Conservation (phyloP, 108 stramenopile genomes). For the Nitzschia sp. region DNA sequence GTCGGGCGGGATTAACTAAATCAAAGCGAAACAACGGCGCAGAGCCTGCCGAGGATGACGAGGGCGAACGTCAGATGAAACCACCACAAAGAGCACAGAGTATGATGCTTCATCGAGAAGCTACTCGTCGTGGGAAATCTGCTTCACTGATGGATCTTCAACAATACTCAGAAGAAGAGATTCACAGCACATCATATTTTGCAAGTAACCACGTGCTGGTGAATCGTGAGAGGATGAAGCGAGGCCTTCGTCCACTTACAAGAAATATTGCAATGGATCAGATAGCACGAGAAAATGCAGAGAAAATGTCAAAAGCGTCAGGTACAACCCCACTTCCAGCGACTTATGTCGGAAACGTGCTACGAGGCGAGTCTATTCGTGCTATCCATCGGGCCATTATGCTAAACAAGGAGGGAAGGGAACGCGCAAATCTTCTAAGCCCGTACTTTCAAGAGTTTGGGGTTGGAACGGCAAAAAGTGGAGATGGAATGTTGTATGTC, state of each 20-base stretch:
- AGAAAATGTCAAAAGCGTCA: constrained; percentile 32
- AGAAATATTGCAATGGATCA: constrained; percentile 39
- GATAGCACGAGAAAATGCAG: constrained; percentile 29
- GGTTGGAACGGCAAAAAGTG: constrained; percentile 34
- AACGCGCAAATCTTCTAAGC: constrained; percentile 37
- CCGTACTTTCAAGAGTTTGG: constrained; percentile 46
- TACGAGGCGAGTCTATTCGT: constrained; percentile 42
- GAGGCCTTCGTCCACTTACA: constrained; percentile 33
- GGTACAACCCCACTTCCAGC: constrained; percentile 19
- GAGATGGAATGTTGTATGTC: constrained; percentile 41
- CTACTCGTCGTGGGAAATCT: constrained; percentile 27
- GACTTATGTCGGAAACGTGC: constrained; percentile 39
- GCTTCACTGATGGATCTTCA: constrained; percentile 26
- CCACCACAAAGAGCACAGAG: constrained; percentile 18
- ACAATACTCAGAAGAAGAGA: constrained; percentile 34
- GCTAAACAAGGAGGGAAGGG: constrained; percentile 31
- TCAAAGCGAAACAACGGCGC: constrained; percentile 14
- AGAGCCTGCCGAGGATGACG: background rate
- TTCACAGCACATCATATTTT: constrained; percentile 46
- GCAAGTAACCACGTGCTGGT: constrained; percentile 47
- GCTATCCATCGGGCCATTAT: constrained; percentile 35
- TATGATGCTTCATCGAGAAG: constrained; percentile 39
- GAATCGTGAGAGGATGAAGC: constrained; percentile 45
- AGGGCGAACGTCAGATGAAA: background rate
- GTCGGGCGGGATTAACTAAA: constrained; percentile 11